Evolutionary conservation across 2,329 filamentous ascomycete species (phyloP).

Genomic region (Claviceps fusiformis): DNA sequence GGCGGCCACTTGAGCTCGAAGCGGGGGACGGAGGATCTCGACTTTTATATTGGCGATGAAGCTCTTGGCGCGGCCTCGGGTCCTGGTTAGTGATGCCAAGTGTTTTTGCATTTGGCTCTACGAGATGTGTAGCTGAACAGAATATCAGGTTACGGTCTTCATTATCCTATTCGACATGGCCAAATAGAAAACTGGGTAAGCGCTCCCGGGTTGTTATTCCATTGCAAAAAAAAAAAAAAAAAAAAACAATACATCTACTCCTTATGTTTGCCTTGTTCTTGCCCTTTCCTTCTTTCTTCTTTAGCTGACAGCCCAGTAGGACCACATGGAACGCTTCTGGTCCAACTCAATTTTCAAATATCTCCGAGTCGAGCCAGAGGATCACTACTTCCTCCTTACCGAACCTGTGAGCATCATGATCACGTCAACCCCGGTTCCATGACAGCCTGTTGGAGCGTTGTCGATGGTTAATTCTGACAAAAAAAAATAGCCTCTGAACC

Average conservation of each 20-base stretch:
- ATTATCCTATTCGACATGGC: constrained; percentile 95
- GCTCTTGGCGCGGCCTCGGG: constrained; percentile 72
- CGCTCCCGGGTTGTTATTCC: neutral
- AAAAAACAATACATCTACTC: neutral
- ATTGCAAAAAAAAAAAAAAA: neutral
- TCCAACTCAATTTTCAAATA: constrained; percentile 99
- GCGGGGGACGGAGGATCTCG: constrained; percentile 90
- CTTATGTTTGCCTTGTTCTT: neutral
- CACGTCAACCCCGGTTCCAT: too few relatives aligned
- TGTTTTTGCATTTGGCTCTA: neutral
- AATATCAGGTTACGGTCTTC: constrained; percentile 68
- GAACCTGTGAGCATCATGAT: constrained; percentile 59
- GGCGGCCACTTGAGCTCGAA: constrained; percentile 67
- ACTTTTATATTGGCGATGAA: constrained; percentile 98
- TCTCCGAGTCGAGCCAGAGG: constrained; percentile 90
- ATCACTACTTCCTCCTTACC: constrained; percentile 95
- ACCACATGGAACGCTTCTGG: constrained; percentile 99
- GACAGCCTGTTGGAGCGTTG: neutral
- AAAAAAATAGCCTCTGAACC: constrained; percentile 66
- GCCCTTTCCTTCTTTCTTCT: neutral
- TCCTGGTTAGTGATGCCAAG: constrained; percentile 45
- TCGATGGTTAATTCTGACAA: neutral
- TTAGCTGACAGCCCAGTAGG: constrained; percentile 37
- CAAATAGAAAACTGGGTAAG: constrained; percentile 97
- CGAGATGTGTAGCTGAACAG: constrained; percentile 4